Conservation (phyloP, 2,329 filamentous ascomycete species). For the Fusarium piperis region DNA sequence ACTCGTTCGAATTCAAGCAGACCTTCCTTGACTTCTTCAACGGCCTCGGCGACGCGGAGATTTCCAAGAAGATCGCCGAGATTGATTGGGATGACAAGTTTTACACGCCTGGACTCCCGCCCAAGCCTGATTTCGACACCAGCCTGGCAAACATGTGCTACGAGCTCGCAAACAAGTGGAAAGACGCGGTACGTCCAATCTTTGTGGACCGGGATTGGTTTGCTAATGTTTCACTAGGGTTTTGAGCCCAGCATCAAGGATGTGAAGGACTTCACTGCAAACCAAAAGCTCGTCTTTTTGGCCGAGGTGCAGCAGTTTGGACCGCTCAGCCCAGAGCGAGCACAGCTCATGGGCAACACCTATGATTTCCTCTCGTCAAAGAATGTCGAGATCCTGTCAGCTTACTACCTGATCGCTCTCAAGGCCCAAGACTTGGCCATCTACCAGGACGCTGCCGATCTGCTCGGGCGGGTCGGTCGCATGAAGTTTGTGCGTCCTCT, state of each 20-base stretch:
- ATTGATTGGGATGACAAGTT: slow-evolving; percentile 94
- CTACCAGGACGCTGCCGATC: slow-evolving; percentile 75
- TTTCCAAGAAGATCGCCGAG: slow-evolving; percentile 70
- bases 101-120: slow-evolving; percentile 87
- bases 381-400: slow-evolving; percentile 86
- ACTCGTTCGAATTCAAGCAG: slow-evolving; percentile 93
- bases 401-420: slow-evolving; percentile 84
- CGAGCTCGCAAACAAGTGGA: slow-evolving; percentile 83
- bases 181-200: slow-evolving; percentile 60
- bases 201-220: slow-evolving; percentile 12
- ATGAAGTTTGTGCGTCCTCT: slow-evolving; percentile 98
- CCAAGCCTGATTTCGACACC: slow-evolving; percentile 92
- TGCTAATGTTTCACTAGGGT: slow-evolving; percentile 51
- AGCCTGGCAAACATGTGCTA: slow-evolving; percentile 88
- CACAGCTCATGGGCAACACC: slow-evolving; percentile 75
- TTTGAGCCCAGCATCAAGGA: slow-evolving; percentile 75
- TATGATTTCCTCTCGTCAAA: slow-evolving; percentile 80
- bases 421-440: slow-evolving; percentile 75
- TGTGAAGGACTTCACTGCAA: slow-evolving; percentile 78
- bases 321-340: slow-evolving; percentile 71
- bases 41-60: slow-evolving; percentile 67
- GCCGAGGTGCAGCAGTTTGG: slow-evolving; percentile 75
- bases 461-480: slow-evolving; percentile 84
- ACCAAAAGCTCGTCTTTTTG: slow-evolving; percentile 92
- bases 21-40: slow-evolving; percentile 89